A percentile compares a stretch with the other conserved stretches of the same genome.
phyloP scores from a whole-genome alignment of 2,329 filamentous ascomycete genomes.

The Camptophora hylomeconis region DNA sequence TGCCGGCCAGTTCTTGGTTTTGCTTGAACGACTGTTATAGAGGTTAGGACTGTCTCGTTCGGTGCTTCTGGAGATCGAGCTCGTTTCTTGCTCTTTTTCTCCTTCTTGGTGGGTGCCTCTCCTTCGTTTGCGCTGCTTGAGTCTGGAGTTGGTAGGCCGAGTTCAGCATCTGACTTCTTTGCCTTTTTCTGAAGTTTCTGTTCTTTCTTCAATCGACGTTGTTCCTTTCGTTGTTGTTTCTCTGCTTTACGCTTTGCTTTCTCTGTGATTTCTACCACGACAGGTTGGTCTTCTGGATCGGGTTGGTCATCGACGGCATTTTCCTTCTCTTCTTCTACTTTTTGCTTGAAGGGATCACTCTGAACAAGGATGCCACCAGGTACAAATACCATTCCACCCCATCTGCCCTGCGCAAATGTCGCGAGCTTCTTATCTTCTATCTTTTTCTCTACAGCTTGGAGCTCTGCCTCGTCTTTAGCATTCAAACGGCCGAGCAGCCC shows the following conservation, averaged over 20 bases:
- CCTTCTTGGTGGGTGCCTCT: too few relatives aligned
- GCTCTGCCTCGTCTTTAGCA: constrained; percentile 62
- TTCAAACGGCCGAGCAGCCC: constrained; percentile 80
- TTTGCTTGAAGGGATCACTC: constrained; percentile 24
- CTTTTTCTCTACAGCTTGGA: constrained; percentile 56
- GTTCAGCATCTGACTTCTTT: not conserved
- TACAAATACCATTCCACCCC: constrained; percentile 74
- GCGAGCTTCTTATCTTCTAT: constrained; percentile 59
- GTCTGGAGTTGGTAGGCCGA: too few relatives aligned
- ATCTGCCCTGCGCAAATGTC: constrained; percentile 61
- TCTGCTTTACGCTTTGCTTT: constrained; percentile 16
- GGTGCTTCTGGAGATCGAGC: not conserved
- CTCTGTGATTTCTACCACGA: not conserved
- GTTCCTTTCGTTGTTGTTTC: constrained; percentile 20
- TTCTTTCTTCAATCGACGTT: constrained; percentile 16
- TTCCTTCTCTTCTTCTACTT: constrained; percentile 29
- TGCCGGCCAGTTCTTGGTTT: constrained; percentile 47
- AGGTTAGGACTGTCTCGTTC: not conserved
- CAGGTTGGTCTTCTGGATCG: constrained; percentile 41
- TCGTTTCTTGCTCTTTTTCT: constrained; percentile 6
- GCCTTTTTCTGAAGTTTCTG: too few relatives aligned
- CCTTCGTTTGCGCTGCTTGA: constrained; percentile 4
- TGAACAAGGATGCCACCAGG: constrained; percentile 62
- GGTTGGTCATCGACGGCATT: constrained; percentile 19
- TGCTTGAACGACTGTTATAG: constrained; percentile 1